Percentiles rank a stretch among this genome's conserved stretches.
Evolutionary conservation across 1,284 basidiomycete species (phyloP).

Genomic region (Malassezia sp.): DNA sequence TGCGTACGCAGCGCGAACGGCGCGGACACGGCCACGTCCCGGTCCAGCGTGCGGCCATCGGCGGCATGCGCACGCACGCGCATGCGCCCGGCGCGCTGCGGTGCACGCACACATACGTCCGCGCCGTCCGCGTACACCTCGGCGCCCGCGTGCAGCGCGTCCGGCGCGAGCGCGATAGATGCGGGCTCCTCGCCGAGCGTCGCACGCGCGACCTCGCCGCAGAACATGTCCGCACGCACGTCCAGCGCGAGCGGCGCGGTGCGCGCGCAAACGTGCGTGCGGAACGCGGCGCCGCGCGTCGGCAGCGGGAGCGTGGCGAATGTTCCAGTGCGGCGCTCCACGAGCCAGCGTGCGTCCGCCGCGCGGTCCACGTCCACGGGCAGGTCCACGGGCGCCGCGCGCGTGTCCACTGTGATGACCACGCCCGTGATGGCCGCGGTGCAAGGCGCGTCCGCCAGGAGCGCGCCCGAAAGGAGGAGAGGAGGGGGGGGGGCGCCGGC

Average conservation of each 20-base stretch:
- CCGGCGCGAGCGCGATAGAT: neutral
- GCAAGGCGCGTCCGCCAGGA: neutral
- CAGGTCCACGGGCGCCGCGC: neutral
- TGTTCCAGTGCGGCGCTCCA: neutral
- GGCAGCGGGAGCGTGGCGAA: neutral
- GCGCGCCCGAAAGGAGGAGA: neutral
- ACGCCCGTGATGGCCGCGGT: neutral
- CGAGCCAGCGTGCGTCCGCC: neutral
- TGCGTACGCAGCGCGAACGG: constrained; percentile 2
- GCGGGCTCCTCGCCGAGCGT: neutral
- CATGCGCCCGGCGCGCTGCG: neutral
- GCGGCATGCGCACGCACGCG: neutral
- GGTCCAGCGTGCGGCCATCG: neutral
- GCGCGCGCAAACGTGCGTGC: neutral
- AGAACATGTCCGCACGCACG: neutral
- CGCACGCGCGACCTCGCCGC: constrained; percentile 1
- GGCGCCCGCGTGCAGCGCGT: constrained; percentile 3
- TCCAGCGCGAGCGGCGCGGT: neutral
- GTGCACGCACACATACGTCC: constrained; percentile 3
- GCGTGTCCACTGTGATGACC: neutral
- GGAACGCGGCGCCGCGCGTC: neutral
- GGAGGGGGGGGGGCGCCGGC: too few relatives aligned
- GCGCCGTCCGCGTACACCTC: neutral
- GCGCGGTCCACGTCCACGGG: neutral
- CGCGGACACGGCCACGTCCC: neutral